Evolutionary conservation across 495 filamentous ascomycete genomes (phyloP).

Genomic region (Lasiosphaeriaceae sp.): DNA sequence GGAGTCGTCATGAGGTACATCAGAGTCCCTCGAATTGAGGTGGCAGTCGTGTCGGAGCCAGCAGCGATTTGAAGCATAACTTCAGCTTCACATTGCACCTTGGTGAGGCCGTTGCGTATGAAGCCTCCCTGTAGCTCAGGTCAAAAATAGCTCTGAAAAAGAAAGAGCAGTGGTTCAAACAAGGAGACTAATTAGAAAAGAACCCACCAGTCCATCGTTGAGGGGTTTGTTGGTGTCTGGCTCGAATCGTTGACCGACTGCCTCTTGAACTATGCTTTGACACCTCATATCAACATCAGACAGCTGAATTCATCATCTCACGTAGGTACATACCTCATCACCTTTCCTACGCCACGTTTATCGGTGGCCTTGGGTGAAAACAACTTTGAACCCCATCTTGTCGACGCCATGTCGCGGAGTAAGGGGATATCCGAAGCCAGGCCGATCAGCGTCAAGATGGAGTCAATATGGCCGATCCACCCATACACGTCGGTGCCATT

Average conservation of each 20-base stretch:
- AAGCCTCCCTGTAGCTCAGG: constrained; percentile 1
- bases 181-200: neutral
- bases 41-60: constrained; percentile 59
- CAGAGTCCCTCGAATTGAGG: constrained; percentile 52
- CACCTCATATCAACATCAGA: neutral
- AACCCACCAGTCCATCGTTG: neutral
- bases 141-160: neutral
- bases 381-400: neutral
- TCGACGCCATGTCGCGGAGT: constrained; percentile 1
- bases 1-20: constrained; percentile 46
- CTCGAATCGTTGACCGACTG: neutral
- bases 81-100: constrained; percentile 1
- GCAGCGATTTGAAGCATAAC: constrained; percentile 38
- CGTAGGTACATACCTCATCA: constrained; percentile 1
- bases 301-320: neutral
- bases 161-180: neutral
- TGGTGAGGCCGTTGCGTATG: constrained; percentile 3
- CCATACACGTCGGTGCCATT: constrained; percentile 9
- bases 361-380: constrained; percentile 6
- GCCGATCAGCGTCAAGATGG: neutral
- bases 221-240: neutral
- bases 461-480: neutral
- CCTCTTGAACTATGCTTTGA: neutral
- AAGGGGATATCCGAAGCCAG: constrained; percentile 3
- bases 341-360: constrained; percentile 2